Evolutionary conservation across 192 early-diverging fungal species (phyloP).

Genomic region (Coemansia sp.): DNA sequence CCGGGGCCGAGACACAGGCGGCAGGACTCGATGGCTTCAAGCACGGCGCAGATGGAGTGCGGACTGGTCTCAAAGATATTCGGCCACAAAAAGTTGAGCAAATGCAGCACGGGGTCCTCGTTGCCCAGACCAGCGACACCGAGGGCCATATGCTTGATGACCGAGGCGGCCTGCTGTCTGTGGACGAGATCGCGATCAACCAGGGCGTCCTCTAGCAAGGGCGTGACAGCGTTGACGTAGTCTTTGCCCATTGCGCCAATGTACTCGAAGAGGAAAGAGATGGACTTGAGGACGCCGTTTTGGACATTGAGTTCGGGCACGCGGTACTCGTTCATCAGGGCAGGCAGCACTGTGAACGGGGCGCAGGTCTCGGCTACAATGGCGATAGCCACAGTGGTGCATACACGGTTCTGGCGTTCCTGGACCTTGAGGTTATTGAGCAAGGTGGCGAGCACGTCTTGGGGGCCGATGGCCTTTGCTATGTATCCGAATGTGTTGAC

Average conservation of each 20-base stretch:
- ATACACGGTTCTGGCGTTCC: constrained; percentile 98
- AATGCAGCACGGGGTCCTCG: constrained; percentile 91
- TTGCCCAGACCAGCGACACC: constrained; percentile 91
- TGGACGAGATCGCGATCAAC: constrained; percentile 98
- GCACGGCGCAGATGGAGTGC: constrained; percentile 97
- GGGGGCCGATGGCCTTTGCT: constrained; percentile 98
- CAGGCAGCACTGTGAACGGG: constrained; percentile 97
- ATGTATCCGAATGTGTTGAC: constrained; percentile 99
- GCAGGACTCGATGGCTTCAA: constrained; percentile 95
- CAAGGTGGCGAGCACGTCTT: constrained; percentile 97
- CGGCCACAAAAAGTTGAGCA: constrained; percentile 97
- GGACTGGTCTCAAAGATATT: constrained; percentile 97
- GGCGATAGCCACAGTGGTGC: constrained; percentile 98
- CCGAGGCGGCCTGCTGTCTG: constrained; percentile 94
- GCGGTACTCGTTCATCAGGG: constrained; percentile 99
- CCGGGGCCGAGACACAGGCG: constrained; percentile 88
- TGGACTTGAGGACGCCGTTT: constrained; percentile 94
- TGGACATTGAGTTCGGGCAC: constrained; percentile 99
- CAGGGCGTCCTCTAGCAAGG: constrained; percentile 93
- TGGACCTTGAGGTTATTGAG: constrained; percentile 98
- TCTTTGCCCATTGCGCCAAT: constrained; percentile 98
- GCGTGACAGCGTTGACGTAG: constrained; percentile 96
- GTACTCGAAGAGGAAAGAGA: constrained; percentile 98
- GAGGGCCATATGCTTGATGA: constrained; percentile 92
- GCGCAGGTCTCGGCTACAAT: constrained; percentile 97